Evolutionary conservation across 371 early-diverging fungal genomes (phyloP).

Genomic region (Mucor sp.): DNA sequence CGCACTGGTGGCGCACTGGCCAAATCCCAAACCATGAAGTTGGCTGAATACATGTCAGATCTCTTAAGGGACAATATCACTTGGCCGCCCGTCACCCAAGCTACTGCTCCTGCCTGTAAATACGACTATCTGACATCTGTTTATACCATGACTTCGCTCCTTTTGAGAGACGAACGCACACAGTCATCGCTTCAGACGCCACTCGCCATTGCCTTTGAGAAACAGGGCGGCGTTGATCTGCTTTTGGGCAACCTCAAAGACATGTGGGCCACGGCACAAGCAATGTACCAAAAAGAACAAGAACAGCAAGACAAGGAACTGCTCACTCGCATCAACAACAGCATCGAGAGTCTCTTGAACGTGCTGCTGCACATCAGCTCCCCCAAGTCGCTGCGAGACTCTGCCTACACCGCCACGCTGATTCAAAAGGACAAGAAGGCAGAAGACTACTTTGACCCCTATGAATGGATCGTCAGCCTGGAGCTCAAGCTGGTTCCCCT

Average conservation of each 20-base stretch:
- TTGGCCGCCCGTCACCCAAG: conserved; percentile 42
- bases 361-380: conserved; percentile 65
- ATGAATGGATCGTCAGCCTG: conserved; percentile 65
- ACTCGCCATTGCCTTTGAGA: conserved; percentile 70
- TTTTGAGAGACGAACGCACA: conserved; percentile 61
- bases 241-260: conserved; percentile 56
- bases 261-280: conserved; percentile 56
- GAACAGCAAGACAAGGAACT: conserved; percentile 6
- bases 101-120: conserved; percentile 43
- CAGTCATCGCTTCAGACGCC: conserved; percentile 72
- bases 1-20: conserved; percentile 56
- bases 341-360: conserved; percentile 63
- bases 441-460: conserved; percentile 68
- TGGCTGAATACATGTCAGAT: conserved; percentile 55
- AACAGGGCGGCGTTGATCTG: conserved; percentile 60
- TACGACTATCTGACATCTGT: conserved; percentile 59
- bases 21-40: conserved; percentile 61
- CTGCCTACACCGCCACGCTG: conserved; percentile 62
- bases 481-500: conserved; percentile 57
- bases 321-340: conserved; percentile 33
- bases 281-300: conserved; percentile 30
- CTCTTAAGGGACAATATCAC: conserved; percentile 56
- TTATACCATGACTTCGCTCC: conserved; percentile 48
- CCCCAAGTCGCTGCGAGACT: conserved; percentile 67
- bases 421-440: conserved; percentile 61